Percentiles rank a stretch among this genome's conserved stretches.
Evolutionary conservation across 1,284 basidiomycete species (phyloP).

Genomic region (Cryptococcus wingfieldii): DNA sequence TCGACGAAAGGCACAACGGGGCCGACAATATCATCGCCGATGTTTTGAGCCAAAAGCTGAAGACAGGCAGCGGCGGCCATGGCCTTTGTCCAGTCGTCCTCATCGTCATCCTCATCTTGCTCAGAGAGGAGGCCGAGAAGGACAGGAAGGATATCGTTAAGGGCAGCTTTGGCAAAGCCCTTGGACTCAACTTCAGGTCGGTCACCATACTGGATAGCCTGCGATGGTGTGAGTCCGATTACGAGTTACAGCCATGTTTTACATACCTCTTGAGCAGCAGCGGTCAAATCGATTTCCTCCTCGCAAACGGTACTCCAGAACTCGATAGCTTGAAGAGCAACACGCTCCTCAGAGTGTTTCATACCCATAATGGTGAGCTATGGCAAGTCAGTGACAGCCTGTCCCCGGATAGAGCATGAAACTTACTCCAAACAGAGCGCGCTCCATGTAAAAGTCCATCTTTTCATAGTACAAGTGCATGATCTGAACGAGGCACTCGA

Average conservation of each 20-base stretch:
- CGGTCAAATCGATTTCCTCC: constrained; percentile 89
- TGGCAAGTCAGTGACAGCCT: neutral
- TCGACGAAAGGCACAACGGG: constrained; percentile 98
- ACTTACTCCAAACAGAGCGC: constrained; percentile 90
- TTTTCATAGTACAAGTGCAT: constrained; percentile 99
- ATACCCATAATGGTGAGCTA: constrained; percentile 98
- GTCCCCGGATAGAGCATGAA: neutral
- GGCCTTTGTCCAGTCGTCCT: constrained; percentile 97
- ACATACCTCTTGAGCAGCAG: constrained; percentile 82
- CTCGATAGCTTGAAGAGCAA: constrained; percentile 94
- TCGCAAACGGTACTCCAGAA: constrained; percentile 99
- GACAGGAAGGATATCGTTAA: constrained; percentile 91
- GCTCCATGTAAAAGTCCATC: constrained; percentile 99
- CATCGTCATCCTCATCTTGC: constrained; percentile 95
- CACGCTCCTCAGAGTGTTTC: constrained; percentile 86
- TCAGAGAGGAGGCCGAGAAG: constrained; percentile 81
- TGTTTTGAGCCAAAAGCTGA: constrained; percentile 80
- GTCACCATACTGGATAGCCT: constrained; percentile 89
- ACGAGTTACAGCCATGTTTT: neutral
- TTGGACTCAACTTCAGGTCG: constrained; percentile 81
- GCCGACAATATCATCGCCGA: constrained; percentile 85
- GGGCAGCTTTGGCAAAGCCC: constrained; percentile 88
- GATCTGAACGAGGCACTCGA: constrained; percentile 91
- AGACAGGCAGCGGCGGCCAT: constrained; percentile 98
- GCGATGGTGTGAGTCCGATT: neutral